phyloP scores from a whole-genome alignment of 1,284 basidiomycete species.

The Tranzscheliella williamsii region DNA sequence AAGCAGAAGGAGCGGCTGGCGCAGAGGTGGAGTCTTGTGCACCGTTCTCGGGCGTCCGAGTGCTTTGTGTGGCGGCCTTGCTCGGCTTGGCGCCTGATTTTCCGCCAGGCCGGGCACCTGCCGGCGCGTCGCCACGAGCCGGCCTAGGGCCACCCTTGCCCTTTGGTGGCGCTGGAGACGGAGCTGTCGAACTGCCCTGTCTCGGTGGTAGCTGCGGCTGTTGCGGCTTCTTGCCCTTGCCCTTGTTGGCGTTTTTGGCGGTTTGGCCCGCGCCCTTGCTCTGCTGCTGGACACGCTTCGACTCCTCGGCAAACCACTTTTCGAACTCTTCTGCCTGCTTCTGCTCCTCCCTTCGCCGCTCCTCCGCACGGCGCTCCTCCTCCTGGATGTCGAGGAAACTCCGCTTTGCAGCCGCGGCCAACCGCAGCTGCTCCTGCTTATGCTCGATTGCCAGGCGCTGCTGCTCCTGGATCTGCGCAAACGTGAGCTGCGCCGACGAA shows the following conservation, averaged over 20 bases:
- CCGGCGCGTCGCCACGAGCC: no score
- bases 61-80: no score
- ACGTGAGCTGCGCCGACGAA: slow-evolving; percentile 30
- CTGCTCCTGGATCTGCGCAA: slow-evolving; percentile 55
- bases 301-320: slow-evolving; percentile 58
- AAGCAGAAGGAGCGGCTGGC: no score
- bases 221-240: slow-evolving; percentile 1
- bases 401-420: slow-evolving; percentile 18
- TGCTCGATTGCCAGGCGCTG: slow-evolving; percentile 33
- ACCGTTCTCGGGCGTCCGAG: no score
- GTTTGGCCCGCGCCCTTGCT: slow-evolving; percentile 3
- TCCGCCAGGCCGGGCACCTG: no score
- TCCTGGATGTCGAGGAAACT: slow-evolving; percentile 55
- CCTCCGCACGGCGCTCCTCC: slow-evolving; percentile 44
- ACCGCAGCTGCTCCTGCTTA: slow-evolving; percentile 26
- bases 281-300: slow-evolving; percentile 43
- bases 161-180: no score
- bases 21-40: no score
- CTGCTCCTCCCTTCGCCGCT: slow-evolving; percentile 42
- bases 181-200: no score
- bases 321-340: slow-evolving; percentile 55
- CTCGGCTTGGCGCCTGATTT: no score
- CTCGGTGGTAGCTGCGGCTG: not conserved
- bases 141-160: no score
- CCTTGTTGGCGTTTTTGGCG: not conserved